Evolutionary conservation across 306 rosid species (phyloP).

Genomic region (Begonia loranthoides): DNA sequence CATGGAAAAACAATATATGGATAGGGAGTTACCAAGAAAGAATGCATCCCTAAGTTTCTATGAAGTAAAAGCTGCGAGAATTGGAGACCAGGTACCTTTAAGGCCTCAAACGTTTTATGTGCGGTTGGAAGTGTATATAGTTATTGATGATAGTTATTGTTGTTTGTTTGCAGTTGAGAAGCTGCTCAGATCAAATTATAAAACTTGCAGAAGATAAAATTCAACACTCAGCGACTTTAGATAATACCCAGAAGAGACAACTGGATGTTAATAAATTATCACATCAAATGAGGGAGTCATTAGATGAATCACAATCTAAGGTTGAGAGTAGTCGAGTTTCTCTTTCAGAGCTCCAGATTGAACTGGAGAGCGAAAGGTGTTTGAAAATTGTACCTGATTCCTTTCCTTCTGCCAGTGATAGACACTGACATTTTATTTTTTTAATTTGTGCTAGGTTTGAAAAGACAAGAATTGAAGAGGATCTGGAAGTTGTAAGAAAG

Average conservation of each 20-base stretch:
- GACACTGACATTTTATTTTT: background rate
- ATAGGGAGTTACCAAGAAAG: slow-evolving; percentile 60
- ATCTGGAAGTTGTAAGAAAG: slow-evolving; percentile 58
- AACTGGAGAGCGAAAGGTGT: slow-evolving; percentile 83
- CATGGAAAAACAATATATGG: slow-evolving; percentile 46
- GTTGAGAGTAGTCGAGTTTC: slow-evolving; percentile 35
- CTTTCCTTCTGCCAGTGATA: slow-evolving; percentile 1
- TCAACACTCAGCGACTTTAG: slow-evolving; percentile 38
- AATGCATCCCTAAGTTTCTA: slow-evolving; percentile 47
- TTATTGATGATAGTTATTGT: background rate
- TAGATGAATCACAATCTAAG: slow-evolving; percentile 51
- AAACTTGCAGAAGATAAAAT: slow-evolving; percentile 43
- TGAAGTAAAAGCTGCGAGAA: slow-evolving; percentile 52
- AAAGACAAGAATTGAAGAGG: slow-evolving; percentile 65
- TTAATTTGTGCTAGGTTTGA: slow-evolving; percentile 37
- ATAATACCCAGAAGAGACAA: slow-evolving; percentile 48
- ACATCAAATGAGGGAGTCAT: slow-evolving; percentile 42
- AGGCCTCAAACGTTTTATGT: background rate
- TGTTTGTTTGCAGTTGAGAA: slow-evolving; percentile 40
- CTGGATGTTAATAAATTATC: slow-evolving; percentile 48
- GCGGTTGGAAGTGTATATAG: background rate
- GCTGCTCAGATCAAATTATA: slow-evolving; percentile 55
- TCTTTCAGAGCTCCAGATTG: slow-evolving; percentile 49
- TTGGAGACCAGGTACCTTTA: slow-evolving; percentile 71
- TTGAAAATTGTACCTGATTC: background rate